These are phyloP conservation scores for Cryptococcus wingfieldii DNA, from an alignment of 1,284 basidiomycete species.

Conservation along the genomic window DNA sequence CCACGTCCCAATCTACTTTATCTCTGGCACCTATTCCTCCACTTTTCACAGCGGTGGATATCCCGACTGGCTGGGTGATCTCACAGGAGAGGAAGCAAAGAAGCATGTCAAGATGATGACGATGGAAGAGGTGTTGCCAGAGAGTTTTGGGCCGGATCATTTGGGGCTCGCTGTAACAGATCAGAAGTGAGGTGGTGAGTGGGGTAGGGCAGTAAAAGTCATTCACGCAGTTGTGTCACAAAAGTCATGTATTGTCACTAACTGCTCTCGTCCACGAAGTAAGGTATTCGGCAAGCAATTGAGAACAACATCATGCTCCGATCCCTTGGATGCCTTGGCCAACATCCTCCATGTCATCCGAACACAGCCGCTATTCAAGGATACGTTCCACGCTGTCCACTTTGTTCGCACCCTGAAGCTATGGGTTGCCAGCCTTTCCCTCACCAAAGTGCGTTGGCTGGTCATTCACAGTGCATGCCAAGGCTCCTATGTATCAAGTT, in stretches of 20 bases:
- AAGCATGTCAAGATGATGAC: slow-evolving; percentile 61
- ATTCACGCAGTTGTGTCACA: not conserved
- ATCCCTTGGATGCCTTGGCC: too few relatives aligned
- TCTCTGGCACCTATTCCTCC: slow-evolving; percentile 63
- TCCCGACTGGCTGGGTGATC: slow-evolving; percentile 20
- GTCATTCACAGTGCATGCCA: too few relatives aligned
- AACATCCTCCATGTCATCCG: too few relatives aligned
- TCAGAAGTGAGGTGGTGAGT: not conserved
- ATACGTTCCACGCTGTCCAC: too few relatives aligned
- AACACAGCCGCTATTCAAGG: too few relatives aligned
- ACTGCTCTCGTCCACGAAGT: too few relatives aligned
- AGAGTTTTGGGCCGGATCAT: slow-evolving; percentile 83
- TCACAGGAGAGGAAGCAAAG: slow-evolving; percentile 49
- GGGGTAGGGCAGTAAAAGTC: not conserved
- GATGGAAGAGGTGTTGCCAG: slow-evolving; percentile 70
- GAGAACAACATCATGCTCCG: too few relatives aligned
- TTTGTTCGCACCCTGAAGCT: too few relatives aligned
- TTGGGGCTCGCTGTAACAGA: slow-evolving; percentile 35
- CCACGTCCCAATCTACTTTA: slow-evolving; percentile 68
- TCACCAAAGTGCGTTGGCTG: too few relatives aligned
- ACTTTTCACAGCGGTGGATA: slow-evolving; percentile 19
- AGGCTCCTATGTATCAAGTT: too few relatives aligned
- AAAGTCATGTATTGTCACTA: not conserved
- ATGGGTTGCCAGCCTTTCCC: too few relatives aligned
- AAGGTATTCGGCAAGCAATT: too few relatives aligned